Evolutionary conservation across 305 asterid genomes (phyloP), one percentile per base, ranked within the genome.

Genomic region (Coffea humblotiana): DNA sequence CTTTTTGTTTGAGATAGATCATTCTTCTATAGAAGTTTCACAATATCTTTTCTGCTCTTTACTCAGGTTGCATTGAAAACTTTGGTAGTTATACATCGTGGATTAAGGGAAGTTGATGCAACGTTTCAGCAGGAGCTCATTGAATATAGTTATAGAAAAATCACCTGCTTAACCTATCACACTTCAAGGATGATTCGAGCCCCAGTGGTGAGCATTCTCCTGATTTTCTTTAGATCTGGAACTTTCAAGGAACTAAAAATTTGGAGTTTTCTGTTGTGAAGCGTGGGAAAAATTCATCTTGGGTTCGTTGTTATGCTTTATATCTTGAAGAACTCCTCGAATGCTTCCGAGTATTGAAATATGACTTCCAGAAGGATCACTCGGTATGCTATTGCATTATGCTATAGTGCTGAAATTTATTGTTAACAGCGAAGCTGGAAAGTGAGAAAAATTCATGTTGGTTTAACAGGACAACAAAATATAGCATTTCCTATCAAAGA

Each of bases 261-360:
- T 64, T 75, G 66, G 68, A 66, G 70, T 67, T 61, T 72, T 82
- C 78, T 87, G 68, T 75, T 89, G 82, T 85, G 56, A 84, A 94
- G 98, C 98, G 74, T 90, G 96, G 92, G 92, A 90, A 61, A 61
- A 87, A 85, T 87, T 94, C 97, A 83, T 74, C 89, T 43, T 94
- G 97, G 97, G 87, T 93, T 77, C 98, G 94, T 52, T 48, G 88
- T 16, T 93, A 94, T 78, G 88, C 95, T 83, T 83, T 86, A 23
- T 94, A 92, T 77, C 85, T 94, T 35, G 97, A 93, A 89, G 98
- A 94, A 87, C 90, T 89, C 81, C 86, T 94, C 78, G 93, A 92
- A 78, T 94, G 97, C 85, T 94, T 85, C 85, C 85, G 88, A 75
- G 83, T 85, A 78, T 78, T 94, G 80, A 93, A 89, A 69, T 93